Percentiles rank a stretch among this genome's conserved stretches.
These are phyloP conservation scores for Salix purpurea DNA, from an alignment of 345 rosid species.

Conservation along the genomic window DNA sequence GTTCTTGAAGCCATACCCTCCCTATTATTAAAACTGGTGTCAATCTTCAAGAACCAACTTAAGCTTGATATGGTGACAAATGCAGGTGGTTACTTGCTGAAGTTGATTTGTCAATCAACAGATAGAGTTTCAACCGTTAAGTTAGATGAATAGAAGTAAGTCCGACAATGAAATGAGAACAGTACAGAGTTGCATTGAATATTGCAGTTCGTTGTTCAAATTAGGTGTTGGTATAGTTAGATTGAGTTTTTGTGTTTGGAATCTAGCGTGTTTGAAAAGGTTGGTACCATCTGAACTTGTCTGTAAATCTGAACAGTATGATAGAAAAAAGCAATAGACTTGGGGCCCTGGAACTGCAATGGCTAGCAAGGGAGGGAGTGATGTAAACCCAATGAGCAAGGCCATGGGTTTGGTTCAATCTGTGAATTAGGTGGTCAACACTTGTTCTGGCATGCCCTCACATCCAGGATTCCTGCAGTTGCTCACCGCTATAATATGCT, in stretches of 20 bases:
- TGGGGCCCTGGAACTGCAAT: no score
- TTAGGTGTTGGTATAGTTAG: neutral
- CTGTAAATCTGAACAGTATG: no score
- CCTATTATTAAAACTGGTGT: neutral
- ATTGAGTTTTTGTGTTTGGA: neutral
- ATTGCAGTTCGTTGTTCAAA: neutral
- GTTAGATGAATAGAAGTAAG: neutral
- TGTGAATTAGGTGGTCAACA: no score
- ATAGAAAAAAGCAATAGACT: no score
- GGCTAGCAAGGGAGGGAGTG: no score
- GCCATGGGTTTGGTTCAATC: no score
- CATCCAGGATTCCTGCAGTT: no score
- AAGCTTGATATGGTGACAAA: neutral
- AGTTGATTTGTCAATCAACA: neutral
- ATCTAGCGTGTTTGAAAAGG: no score
- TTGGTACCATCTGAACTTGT: no score
- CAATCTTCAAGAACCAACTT: neutral
- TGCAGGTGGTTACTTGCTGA: neutral
- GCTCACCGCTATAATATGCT: no score
- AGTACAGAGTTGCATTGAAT: neutral
- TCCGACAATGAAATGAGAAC: neutral
- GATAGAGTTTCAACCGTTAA: neutral
- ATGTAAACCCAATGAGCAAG: no score
- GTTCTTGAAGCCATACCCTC: neutral
- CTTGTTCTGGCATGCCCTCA: no score